phyloP scores from a whole-genome alignment of 1,284 basidiomycete species.

The Chalciporus sp. region DNA sequence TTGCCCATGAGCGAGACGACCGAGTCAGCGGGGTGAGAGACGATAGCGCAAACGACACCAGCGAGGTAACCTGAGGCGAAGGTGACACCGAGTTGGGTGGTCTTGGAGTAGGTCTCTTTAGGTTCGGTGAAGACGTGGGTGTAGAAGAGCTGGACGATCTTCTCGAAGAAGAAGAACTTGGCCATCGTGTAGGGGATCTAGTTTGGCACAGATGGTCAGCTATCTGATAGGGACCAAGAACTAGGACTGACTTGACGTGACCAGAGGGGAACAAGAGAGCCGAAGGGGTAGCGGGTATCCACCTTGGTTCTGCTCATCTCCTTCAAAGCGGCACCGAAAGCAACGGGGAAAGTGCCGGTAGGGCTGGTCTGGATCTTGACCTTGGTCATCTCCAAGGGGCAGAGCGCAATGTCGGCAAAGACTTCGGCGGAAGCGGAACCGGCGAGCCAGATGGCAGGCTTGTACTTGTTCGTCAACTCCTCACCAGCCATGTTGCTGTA shows the following conservation, averaged over 20 bases:
- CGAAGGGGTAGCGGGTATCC: slow-evolving; percentile 80
- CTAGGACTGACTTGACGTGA: slow-evolving; percentile 69
- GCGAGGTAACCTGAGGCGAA: slow-evolving; percentile 83
- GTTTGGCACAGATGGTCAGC: background rate
- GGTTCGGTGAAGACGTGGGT: slow-evolving; percentile 72
- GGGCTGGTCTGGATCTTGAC: slow-evolving; percentile 83
- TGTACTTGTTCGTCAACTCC: slow-evolving; percentile 84
- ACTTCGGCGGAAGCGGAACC: slow-evolving; percentile 93
- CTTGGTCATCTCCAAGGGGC: slow-evolving; percentile 83
- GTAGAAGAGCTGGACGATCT: slow-evolving; percentile 78
- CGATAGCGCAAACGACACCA: slow-evolving; percentile 80
- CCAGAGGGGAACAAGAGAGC: slow-evolving; percentile 80
- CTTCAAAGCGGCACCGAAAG: slow-evolving; percentile 67
- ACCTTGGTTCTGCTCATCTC: slow-evolving; percentile 65
- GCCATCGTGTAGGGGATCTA: slow-evolving; percentile 88
- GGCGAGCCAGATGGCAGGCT: slow-evolving; percentile 92
- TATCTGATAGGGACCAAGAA: background rate
- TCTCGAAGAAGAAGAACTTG: slow-evolving; percentile 86
- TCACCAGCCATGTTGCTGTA: slow-evolving; percentile 87
- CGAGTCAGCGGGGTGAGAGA: slow-evolving; percentile 82
- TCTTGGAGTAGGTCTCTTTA: slow-evolving; percentile 71
- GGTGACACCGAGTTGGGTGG: slow-evolving; percentile 77
- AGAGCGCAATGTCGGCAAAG: slow-evolving; percentile 90
- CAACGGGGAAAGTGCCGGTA: slow-evolving; percentile 71
- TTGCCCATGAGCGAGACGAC: slow-evolving; percentile 81